phyloP scores from a whole-genome alignment of 345 rosid genomes.

The Theobroma cacao region DNA sequence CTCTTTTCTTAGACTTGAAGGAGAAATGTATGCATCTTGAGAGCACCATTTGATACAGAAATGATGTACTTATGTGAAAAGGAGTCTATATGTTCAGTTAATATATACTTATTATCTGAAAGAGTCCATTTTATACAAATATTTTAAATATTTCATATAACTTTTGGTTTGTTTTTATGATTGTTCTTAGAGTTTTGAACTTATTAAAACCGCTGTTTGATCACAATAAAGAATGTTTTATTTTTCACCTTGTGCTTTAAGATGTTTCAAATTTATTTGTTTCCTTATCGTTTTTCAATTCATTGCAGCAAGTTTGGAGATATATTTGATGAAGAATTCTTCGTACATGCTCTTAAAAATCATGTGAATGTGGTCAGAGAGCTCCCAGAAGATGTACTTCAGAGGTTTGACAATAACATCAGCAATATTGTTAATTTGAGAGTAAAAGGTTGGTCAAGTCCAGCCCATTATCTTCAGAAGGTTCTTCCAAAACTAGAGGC shows the following conservation, averaged over 20 bases:
- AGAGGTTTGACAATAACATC: slow-evolving; percentile 75
- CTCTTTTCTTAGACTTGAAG: not conserved
- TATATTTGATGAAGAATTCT: slow-evolving; percentile 93
- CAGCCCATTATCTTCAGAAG: slow-evolving; percentile 79
- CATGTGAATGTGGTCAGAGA: slow-evolving; percentile 70
- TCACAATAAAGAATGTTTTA: not conserved
- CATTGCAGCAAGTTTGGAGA: slow-evolving; percentile 81
- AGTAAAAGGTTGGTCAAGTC: slow-evolving; percentile 92
- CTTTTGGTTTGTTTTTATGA: not conserved
- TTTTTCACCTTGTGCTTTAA: not conserved
- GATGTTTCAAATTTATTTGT: slow-evolving; percentile 12
- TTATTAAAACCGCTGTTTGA: not conserved
- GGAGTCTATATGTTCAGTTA: not conserved
- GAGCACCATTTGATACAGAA: not conserved
- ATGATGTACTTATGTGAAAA: not conserved
- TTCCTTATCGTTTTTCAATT: slow-evolving; percentile 11
- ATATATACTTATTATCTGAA: not conserved
- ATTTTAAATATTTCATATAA: not conserved
- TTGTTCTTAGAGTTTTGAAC: slow-evolving; percentile 2
- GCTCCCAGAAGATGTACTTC: slow-evolving; percentile 82
- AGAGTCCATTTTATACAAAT: not conserved
- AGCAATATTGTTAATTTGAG: slow-evolving; percentile 91
- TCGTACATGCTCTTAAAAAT: slow-evolving; percentile 68
- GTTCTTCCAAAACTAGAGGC: slow-evolving; percentile 81
- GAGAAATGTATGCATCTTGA: not conserved